Evolutionary conservation across 441 rosid species (phyloP).

Genomic region (Hura crepitans): DNA sequence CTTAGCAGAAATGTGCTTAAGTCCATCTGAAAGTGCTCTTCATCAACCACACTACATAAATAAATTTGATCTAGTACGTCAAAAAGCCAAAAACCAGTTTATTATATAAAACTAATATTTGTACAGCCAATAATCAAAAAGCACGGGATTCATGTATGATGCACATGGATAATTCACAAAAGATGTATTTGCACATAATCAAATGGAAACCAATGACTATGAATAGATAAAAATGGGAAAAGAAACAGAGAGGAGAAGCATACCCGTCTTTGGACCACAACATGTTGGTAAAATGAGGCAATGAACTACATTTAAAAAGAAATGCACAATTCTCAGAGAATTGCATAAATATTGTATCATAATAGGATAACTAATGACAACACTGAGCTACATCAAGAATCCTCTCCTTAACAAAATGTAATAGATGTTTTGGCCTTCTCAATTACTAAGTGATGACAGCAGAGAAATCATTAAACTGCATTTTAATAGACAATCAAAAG

Average conservation of each 20-base stretch:
- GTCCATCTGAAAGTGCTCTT: not conserved
- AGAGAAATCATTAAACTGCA: not conserved
- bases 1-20: not conserved
- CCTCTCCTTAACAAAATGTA: conserved; percentile 6
- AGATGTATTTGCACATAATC: not conserved
- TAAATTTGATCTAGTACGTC: not conserved
- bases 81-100: conserved; percentile 11
- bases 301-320: conserved; percentile 60
- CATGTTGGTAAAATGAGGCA: conserved; percentile 87
- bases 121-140: not conserved
- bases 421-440: not conserved
- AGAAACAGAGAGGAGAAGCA: conserved; percentile 24
- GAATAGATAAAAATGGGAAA: not conserved
- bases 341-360: not conserved
- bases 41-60: not conserved
- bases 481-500: not conserved
- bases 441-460: not conserved
- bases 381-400: too few relatives aligned
- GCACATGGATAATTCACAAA: not conserved
- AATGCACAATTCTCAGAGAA: conserved; percentile 16
- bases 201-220: conserved; percentile 1
- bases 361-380: too few relatives aligned
- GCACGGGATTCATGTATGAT: not conserved
- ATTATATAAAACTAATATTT: not conserved
- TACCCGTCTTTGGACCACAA: conserved; percentile 94